Evolutionary conservation across 257 asterid genomes (phyloP), one percentile per base, ranked within the genome.

Genomic region (Salvia splendens): DNA sequence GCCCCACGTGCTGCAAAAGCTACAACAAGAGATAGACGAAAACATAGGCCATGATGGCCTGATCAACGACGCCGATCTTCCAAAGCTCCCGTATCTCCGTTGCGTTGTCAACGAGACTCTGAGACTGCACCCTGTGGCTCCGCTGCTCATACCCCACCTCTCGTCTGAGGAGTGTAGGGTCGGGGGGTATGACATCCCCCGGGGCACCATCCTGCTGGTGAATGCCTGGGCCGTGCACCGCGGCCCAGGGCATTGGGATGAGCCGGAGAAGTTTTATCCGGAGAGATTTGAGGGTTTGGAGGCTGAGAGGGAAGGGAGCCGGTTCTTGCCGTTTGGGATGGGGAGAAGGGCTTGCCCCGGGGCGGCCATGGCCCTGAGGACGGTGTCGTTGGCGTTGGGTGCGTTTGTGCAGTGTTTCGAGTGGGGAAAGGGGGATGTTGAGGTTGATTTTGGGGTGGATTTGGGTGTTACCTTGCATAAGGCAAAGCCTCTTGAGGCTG

Each of bases 301-400:
- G 10, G 46, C 20, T 8, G 86, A 50, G 24, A 54, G 46, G 36
- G 82, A 79, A 55, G 82, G 79, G 3, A 56, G 49, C 17, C 75
- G 71, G 32, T 84, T 82, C 24, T 45, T 86, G 40, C 87, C 94
- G 0, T 86, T 86, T 41, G 90, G 88, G 32, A 46, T 69, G 48
- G 94, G 94, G 32, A 78, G 94, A 46, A 74, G 94, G 72, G 84
- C 87, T 0, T 86, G 88, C 43, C 84, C 94, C 2, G 94, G 88
- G 17, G 65, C 69, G 5, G 70, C 35, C 2, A 65, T 86, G 85
- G 90, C 79, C 0, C 10, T 80, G 53, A 65, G 85, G 33, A 71
- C 68, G 11, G 79, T 79, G 14, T 68, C 82, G 0, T 55, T 86
- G 76, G 87, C 77, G 0, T 33, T 86, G 69, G 94, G 85, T 12